Evolutionary conservation across 306 rosid genomes (phyloP).

Genomic region (Macrotyloma uniflorum): DNA sequence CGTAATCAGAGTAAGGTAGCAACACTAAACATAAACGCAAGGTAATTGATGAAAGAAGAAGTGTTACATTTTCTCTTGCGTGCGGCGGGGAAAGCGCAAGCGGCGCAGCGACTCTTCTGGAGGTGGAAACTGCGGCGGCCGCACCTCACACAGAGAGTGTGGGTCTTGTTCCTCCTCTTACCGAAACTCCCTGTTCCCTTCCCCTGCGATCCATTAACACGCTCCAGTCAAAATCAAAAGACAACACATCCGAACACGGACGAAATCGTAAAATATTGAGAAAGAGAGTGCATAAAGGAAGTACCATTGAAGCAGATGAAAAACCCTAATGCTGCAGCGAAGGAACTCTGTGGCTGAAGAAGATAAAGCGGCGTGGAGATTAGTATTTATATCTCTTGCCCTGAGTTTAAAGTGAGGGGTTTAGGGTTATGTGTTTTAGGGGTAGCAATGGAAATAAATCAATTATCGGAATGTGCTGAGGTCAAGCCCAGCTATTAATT

Average conservation of each 20-base stretch:
- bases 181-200: constrained; percentile 99
- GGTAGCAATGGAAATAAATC: neutral
- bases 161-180: constrained; percentile 99
- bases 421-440: constrained; percentile 43
- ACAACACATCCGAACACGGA: neutral
- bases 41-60: neutral
- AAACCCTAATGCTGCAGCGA: constrained; percentile 44
- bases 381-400: constrained; percentile 26
- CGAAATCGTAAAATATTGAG: neutral
- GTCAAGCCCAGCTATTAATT: too few relatives aligned
- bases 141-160: constrained; percentile 92
- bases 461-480: too few relatives aligned
- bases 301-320: constrained; percentile 64
- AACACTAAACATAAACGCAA: neutral
- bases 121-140: constrained; percentile 99
- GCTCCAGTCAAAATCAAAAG: neutral
- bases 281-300: neutral
- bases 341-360: constrained; percentile 36
- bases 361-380: constrained; percentile 1
- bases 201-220: constrained; percentile 54
- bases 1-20: neutral
- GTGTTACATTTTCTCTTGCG: constrained; percentile 78
- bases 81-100: constrained; percentile 95
- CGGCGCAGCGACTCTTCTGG: constrained; percentile 93
- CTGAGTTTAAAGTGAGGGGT: neutral